A percentile compares a stretch with the other conserved stretches of the same genome.
Evolutionary conservation across 2,329 filamentous ascomycete genomes (phyloP).

Genomic region (Exophiala sp.): DNA sequence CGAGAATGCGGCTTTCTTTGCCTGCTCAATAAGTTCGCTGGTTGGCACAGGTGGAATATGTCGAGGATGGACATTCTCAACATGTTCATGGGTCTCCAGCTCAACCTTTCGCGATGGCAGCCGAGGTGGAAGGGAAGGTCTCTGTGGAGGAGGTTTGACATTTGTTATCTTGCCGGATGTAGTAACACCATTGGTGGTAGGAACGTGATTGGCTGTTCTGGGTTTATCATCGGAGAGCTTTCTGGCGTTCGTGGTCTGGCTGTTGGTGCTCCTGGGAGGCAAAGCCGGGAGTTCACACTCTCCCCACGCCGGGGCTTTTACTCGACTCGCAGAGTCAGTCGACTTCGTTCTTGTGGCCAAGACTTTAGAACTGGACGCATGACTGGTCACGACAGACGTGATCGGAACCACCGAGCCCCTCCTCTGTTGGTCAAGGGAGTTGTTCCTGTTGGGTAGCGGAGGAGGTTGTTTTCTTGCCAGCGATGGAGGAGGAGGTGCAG

Average conservation of each 20-base stretch:
- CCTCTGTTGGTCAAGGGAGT: conserved; percentile 31
- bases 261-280: conserved; percentile 43
- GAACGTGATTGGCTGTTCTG: conserved; percentile 35
- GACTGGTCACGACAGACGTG: conserved; percentile 42
- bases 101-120: conserved; percentile 22
- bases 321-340: conserved; percentile 34
- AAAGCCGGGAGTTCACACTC: conserved; percentile 50
- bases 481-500: conserved; percentile 26
- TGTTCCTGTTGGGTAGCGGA: conserved; percentile 43
- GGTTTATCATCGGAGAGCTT: conserved; percentile 35
- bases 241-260: conserved; percentile 14
- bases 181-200: conserved; percentile 31
- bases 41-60: conserved; percentile 34
- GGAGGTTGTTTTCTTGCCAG: conserved; percentile 34
- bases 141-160: conserved; percentile 15
- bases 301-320: conserved; percentile 54
- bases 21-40: conserved; percentile 33
- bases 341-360: conserved; percentile 26
- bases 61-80: conserved; percentile 16
- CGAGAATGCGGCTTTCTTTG: conserved; percentile 44
- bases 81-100: conserved; percentile 11
- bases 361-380: conserved; percentile 17
- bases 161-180: conserved; percentile 19
- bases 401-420: conserved; percentile 46
- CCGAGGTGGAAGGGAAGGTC: conserved; percentile 25